Base-by-base conservation (phyloP, 2,329 filamentous ascomycete genomes). In the Knufia fluminis region DNA sequence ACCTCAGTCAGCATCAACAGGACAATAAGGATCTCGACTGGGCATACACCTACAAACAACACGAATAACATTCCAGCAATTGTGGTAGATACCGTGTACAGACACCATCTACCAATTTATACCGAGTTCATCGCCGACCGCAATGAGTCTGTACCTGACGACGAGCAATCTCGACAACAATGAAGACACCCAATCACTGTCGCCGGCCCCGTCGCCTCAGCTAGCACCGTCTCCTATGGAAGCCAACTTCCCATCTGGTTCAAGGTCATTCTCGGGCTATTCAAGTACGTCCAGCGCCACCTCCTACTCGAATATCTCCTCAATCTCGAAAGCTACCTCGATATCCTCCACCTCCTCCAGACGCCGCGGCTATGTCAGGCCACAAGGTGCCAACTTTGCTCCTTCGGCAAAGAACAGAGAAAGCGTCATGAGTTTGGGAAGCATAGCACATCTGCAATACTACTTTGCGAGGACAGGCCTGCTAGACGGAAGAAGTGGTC, bases 391-490 rank as follows among this genome's bases (percentile, higher is more conserved):
- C 46, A 79, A 89, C 61, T 98, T 97, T 66, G 87, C 92, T 22
- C 85, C 86, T 52, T 96, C 90, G 50, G 92, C 92, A 41, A 82
- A 82, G 63, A 88, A 88, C 45, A 78, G 92, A 55, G 91, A 98
- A 66, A 96, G 90, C 64, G 92, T 98, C 57, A 84, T 97, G 79
- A 95, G 88, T 62, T 71, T 98, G 54, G 92, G 92, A 48, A 96
- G 90, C 67, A 98, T 98, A 60, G 88, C 90, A 49, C 92, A 98
- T 70, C 73, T 98, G 62, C 92, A 98, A 68, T 95, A 97, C 70
- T 98, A 97, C 69, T 98, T 98, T 71, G 91, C 92, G 31, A 78
- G 92, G 52, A 98, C 92, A 0, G 92, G 92, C 4, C 70, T 98
- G 55, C 71, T 98, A 45, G 92, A 98, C 62, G 89, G 91, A 50